These are phyloP conservation scores for Inonotus obliquus DNA, from an alignment of 1,284 basidiomycete genomes.

Conservation along the genomic window DNA sequence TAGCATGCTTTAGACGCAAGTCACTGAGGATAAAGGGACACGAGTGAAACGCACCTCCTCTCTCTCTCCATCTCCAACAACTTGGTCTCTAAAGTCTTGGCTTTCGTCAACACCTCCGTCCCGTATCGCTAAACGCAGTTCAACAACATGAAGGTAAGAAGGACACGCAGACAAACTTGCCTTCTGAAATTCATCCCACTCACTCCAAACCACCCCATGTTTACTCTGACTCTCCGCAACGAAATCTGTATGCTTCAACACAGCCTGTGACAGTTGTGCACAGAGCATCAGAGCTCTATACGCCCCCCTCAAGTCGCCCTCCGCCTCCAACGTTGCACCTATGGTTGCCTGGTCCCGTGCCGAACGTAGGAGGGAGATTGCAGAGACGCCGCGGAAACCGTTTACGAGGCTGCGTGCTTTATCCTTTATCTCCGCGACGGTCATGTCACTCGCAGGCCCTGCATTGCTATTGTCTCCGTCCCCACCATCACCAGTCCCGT, in stretches of 20 bases:
- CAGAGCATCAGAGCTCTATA: constrained; percentile 55
- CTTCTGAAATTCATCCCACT: constrained; percentile 55
- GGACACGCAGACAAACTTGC: constrained; percentile 33
- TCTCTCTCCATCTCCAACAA: constrained; percentile 51
- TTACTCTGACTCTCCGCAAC: constrained; percentile 42
- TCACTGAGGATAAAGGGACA: constrained; percentile 12
- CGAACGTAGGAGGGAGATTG: constrained; percentile 51
- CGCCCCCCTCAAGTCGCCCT: constrained; percentile 56
- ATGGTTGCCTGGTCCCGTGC: constrained; percentile 49
- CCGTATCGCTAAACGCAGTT: constrained; percentile 42
- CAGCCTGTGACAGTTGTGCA: constrained; percentile 49
- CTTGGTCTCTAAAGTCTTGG: constrained; percentile 51
- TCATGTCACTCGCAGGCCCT: constrained; percentile 23
- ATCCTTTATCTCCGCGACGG: constrained; percentile 61
- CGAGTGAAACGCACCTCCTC: constrained; percentile 37
- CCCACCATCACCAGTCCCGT: not conserved
- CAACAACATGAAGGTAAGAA: not conserved
- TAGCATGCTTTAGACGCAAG: constrained; percentile 3
- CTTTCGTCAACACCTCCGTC: constrained; percentile 42
- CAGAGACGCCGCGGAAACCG: constrained; percentile 47
- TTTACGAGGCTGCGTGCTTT: constrained; percentile 53
- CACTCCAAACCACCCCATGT: constrained; percentile 48
- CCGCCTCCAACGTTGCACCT: constrained; percentile 47
- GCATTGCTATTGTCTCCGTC: not conserved
- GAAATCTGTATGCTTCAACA: constrained; percentile 56